phyloP scores from a whole-genome alignment of 169 alveolate genomes.

The Babesia ovis region DNA sequence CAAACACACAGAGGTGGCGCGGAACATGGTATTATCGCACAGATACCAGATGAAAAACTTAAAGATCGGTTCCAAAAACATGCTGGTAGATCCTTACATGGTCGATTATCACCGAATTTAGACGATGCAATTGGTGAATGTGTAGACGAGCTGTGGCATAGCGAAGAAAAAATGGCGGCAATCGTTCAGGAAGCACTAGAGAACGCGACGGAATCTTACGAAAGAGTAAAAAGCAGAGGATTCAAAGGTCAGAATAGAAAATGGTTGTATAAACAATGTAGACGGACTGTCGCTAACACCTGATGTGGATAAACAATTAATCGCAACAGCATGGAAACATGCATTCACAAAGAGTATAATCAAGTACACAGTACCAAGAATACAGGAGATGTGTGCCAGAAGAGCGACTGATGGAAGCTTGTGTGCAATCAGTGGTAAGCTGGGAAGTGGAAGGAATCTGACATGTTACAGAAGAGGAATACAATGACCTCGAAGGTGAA shows the following conservation, averaged over 20 bases:
- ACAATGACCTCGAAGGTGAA: slow-evolving; percentile 20
- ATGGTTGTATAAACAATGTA: not conserved
- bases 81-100: slow-evolving; percentile 23
- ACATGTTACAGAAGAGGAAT: slow-evolving; percentile 18
- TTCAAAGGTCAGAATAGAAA: slow-evolving; percentile 31
- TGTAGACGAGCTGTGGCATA: slow-evolving; percentile 57
- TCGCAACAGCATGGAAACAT: slow-evolving; percentile 57
- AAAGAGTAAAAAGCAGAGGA: slow-evolving; percentile 35
- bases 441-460: not conserved
- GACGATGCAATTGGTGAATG: slow-evolving; percentile 54
- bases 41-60: not conserved
- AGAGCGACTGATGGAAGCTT: slow-evolving; percentile 28
- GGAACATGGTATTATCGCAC: not conserved
- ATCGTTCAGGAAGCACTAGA: slow-evolving; percentile 53
- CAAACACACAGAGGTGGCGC: slow-evolving; percentile 6
- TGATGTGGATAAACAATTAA: slow-evolving; percentile 34
- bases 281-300: slow-evolving; percentile 53
- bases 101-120: not conserved
- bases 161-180: slow-evolving; percentile 25
- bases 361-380: slow-evolving; percentile 7
- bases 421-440: slow-evolving; percentile 41
- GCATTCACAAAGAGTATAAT: slow-evolving; percentile 30
- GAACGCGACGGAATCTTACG: slow-evolving; percentile 34
- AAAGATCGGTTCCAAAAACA: slow-evolving; percentile 12
- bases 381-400: slow-evolving; percentile 20